Evolutionary conservation across 495 filamentous ascomycete genomes (phyloP), one percentile per base, ranked within the genome.

Genomic region (Penicillium cataractarum): DNA sequence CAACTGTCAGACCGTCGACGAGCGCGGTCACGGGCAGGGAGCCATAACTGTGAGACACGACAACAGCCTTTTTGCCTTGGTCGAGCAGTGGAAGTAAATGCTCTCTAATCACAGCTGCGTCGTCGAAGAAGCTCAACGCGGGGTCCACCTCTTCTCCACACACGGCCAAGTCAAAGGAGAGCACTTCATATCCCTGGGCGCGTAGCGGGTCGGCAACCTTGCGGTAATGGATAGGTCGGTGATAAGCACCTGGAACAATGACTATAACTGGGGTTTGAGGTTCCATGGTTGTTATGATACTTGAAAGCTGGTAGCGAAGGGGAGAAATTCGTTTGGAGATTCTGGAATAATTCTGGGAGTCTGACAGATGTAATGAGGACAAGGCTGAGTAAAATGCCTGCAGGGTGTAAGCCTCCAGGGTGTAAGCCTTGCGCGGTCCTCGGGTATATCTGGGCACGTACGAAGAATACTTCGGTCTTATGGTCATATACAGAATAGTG

Each of bases 11-110:
- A 7, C 59, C 63, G 19, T 62, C 42, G 0, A 58, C 35, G 19
- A 48, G 29, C 9, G 32, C 42, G 21, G 24, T 46, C 6, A 54
- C 54, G 1, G 64, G 64, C 21, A 58, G 22, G 31, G 64, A 65
- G 15, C 64, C 64, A 54, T 65, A 62, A 29, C 64, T 64, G 44
- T 67, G 61, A 12, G 57, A 64, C 27, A 67, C 19, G 39, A 67
- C 35, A 9, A 67, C 57, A 29, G 57, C 65, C 22, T 58, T 48
- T 40, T 46, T 60, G 48, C 62, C 57, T 46, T 61, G 10, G 22
- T 67, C 57, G 19, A 67, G 49, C 0, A 57, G 33, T 54, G 65
- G 65, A 17, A 65, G 21, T 31, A 64, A 29, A 15, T 57, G 32
- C 24, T 61, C 31, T 19, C 40, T 54, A n/a, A 61, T 44, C 0